Percentiles rank a stretch among this genome's conserved stretches.
Conservation (phyloP, 1,139 yeast genomes). For the Schwanniomyces etchellsii region DNA sequence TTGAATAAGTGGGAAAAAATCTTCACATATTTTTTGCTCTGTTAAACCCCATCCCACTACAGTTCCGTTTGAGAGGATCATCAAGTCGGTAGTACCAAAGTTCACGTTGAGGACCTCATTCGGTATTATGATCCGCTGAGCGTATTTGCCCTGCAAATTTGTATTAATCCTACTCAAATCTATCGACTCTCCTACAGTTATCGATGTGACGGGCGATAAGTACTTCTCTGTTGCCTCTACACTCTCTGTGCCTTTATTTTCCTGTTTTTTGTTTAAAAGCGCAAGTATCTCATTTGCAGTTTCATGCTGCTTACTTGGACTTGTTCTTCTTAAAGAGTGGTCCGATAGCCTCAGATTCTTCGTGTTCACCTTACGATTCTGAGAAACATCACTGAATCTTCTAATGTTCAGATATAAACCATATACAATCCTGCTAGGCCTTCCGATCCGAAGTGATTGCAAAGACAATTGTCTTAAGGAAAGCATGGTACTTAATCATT, state of each 20-base stretch:
- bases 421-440: no score
- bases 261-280: conserved; percentile 19
- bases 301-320: conserved; percentile 15
- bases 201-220: conserved; percentile 42
- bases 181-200: conserved; percentile 66
- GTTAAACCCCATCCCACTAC: conserved; percentile 77
- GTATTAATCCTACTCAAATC: conserved; percentile 41
- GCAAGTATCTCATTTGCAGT: conserved; percentile 22
- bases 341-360: conserved; percentile 19
- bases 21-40: conserved; percentile 30
- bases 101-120: conserved; percentile 58
- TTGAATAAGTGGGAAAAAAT: conserved; percentile 43
- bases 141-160: conserved; percentile 8
- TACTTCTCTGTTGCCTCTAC: conserved; percentile 21
- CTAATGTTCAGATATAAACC: no score
- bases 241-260: conserved; percentile 10
- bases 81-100: conserved; percentile 37
- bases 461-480: no score
- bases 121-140: conserved; percentile 49
- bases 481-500: no score
- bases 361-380: background rate
- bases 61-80: conserved; percentile 68
- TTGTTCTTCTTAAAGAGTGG: conserved; percentile 23
- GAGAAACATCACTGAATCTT: no score
- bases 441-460: no score